A percentile compares a stretch with the other conserved stretches of the same genome.
Evolutionary conservation across 345 rosid genomes (phyloP).

Genomic region (Moricandia arvensis): DNA sequence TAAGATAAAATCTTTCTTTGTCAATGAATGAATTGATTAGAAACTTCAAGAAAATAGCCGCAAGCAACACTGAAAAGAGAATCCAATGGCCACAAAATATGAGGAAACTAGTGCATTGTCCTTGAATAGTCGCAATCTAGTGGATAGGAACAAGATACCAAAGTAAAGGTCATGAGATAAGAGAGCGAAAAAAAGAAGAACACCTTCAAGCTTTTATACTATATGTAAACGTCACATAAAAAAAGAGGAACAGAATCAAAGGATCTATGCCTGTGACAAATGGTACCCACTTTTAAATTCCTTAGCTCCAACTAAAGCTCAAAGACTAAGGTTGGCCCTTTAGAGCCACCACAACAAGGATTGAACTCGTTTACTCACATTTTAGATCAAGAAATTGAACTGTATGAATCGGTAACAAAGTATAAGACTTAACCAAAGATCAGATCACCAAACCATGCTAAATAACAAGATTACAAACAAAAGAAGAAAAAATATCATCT

Average conservation of each 20-base stretch:
- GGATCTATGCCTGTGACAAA: slow-evolving; percentile 27
- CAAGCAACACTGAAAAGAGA: slow-evolving; percentile 17
- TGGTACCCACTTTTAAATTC: slow-evolving; percentile 40
- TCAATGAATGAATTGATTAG: not conserved
- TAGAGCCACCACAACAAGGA: no score
- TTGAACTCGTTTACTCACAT: not conserved
- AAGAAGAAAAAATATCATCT: not conserved
- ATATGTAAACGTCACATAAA: slow-evolving; percentile 24
- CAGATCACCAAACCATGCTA: slow-evolving; percentile 3
- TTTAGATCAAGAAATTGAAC: not conserved
- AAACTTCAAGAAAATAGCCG: not conserved
- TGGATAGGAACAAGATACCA: slow-evolving; percentile 39
- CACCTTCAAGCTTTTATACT: slow-evolving; percentile 16
- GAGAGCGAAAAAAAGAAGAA: slow-evolving; percentile 12
- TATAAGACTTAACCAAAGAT: no score
- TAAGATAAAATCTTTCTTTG: not conserved
- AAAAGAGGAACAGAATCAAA: slow-evolving; percentile 24
- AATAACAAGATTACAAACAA: not conserved
- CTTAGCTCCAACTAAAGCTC: slow-evolving; percentile 30
- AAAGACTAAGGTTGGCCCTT: not conserved
- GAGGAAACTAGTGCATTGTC: slow-evolving; percentile 15
- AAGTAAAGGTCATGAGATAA: slow-evolving; percentile 34
- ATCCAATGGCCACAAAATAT: slow-evolving; percentile 26
- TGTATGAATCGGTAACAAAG: not conserved
- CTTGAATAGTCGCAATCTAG: slow-evolving; percentile 25